Base-by-base conservation (phyloP, 208 protist species). In the Histomonas meleagridis region DNA sequence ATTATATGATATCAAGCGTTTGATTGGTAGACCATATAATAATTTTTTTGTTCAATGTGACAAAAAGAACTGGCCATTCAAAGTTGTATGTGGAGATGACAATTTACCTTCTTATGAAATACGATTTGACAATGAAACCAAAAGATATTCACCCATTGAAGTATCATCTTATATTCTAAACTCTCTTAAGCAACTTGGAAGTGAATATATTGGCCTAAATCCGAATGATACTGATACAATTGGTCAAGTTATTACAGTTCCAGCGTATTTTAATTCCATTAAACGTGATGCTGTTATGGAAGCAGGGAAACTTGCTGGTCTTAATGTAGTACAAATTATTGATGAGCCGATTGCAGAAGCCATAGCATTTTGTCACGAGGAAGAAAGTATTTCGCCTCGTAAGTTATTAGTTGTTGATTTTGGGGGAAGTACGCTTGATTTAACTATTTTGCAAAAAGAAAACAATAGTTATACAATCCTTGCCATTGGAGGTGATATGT, bases 51-150 rank as follows among this genome's bases (percentile, higher is more conserved):
- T 99, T 32, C 96, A 98, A 93, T 57, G 92, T 26, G 97, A 99
- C 94, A 97, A 97, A 96, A 97, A 98, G 94, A 96, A 95, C 26
- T 98, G 97, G 97, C 97, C 98, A 38, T 99, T 99, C 93, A 92
- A 94, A n/a, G 94, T 99, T 90, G 91, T 94, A 55, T 91, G 23
- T 43, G 91, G 91, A 28, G 92, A 94, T 81, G 95, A 95, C 32
- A n/a, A n/a, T n/a, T n/a, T n/a, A n/a, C n/a, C n/a, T n/a, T n/a
- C n/a, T n/a, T n/a, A n/a, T n/a, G n/a, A n/a, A n/a, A n/a, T n/a
- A n/a, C n/a, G n/a, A n/a, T n/a, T n/a, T n/a, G n/a, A n/a, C n/a
- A n/a, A n/a, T n/a, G n/a, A n/a, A n/a, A n/a, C n/a, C n/a, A n/a
- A n/a, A n/a, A n/a, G n/a, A n/a, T n/a, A n/a, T n/a, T 70, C 38